Evolutionary conservation across 2,329 filamentous ascomycete genomes (phyloP), one percentile per base, ranked within the genome.

Genomic region (Exophiala spinifera): DNA sequence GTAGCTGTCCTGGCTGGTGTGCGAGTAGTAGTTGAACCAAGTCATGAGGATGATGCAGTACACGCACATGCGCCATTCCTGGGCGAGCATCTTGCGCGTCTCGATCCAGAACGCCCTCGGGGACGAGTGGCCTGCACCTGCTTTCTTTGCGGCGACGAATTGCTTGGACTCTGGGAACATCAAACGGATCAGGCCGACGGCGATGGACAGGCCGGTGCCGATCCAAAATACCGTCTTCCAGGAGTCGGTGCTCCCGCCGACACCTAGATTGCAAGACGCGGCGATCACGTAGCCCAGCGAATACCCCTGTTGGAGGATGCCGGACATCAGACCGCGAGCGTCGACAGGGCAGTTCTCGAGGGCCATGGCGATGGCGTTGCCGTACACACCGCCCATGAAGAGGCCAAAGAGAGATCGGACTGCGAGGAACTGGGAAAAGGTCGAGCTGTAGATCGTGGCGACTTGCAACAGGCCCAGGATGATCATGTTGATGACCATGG

Each of bases 141-240:
- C 83, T 1, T 74, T 73, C 59, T 79, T 81, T 54, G 85, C 84
- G 59, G 88, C 86, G 45, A 85, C 74, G 74, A 91, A 91, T 63
- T 90, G 86, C 63, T 84, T 77, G 0, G 86, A 89, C 65, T 91
- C 88, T 3, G 86, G 87, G 73, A 91, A 88, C 55, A 76, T 73
- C 20, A 85, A 77, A 17, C 86, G 83, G 46, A 89, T 67, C 28
- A 89, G 64, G 17, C 87, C 87, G n/a, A 89, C 80, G 5, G 70
- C 80, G 57, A 67, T 69, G 1, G 68, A 70, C 33, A 70, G 60
- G 10, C 64, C 65, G 72, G 72, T 75, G 57, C 75, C 87, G 57
- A 86, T 81, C 85, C 85, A 91, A 68, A 88, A 89, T 42, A 89
- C 82, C 0, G 76, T 87, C 74, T 89, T 91, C 87, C 86, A 91